These are phyloP conservation scores for Chaetomiaceae sp. DNA, from an alignment of 2,329 filamentous ascomycete species.

Conservation along the genomic window DNA sequence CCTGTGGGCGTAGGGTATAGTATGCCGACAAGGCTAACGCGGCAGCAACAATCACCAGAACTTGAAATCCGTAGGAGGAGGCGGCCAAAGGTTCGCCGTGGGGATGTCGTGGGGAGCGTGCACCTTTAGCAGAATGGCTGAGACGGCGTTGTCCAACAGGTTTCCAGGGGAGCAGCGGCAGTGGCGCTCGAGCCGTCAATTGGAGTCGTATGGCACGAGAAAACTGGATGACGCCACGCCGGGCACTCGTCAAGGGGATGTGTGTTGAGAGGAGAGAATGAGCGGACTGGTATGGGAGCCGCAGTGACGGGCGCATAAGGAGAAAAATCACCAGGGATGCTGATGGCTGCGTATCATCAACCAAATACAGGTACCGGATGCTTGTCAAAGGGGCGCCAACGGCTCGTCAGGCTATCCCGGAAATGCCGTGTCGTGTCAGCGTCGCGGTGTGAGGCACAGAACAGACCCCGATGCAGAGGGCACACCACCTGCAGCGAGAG, in stretches of 20 bases:
- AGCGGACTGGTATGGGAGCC: slow-evolving; percentile 2
- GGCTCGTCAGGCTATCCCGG: slow-evolving; percentile 9
- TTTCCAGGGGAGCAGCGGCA: neutral
- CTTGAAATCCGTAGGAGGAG: too few relatives aligned
- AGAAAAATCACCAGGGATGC: neutral
- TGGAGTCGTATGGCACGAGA: neutral
- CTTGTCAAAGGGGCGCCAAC: slow-evolving; percentile 6
- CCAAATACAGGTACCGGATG: slow-evolving; percentile 1
- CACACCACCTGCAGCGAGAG: neutral
- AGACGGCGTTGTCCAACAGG: neutral
- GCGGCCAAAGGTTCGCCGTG: slow-evolving; percentile 4
- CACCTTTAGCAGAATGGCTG: neutral
- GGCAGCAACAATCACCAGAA: too few relatives aligned
- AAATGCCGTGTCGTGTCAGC: slow-evolving; percentile 3
- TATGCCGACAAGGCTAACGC: slow-evolving; percentile 15
- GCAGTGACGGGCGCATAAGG: slow-evolving; percentile 16
- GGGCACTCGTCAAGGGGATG: neutral
- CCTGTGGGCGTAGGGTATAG: slow-evolving; percentile 5
- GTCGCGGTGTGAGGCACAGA: neutral
- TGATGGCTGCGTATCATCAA: neutral
- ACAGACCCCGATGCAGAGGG: neutral
- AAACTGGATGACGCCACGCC: neutral
- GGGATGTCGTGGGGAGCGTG: neutral
- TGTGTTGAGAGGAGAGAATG: slow-evolving; percentile 4
- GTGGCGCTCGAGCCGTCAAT: neutral